phyloP scores from a whole-genome alignment of 2,329 filamentous ascomycete genomes.

The Podosphaera xanthii region DNA sequence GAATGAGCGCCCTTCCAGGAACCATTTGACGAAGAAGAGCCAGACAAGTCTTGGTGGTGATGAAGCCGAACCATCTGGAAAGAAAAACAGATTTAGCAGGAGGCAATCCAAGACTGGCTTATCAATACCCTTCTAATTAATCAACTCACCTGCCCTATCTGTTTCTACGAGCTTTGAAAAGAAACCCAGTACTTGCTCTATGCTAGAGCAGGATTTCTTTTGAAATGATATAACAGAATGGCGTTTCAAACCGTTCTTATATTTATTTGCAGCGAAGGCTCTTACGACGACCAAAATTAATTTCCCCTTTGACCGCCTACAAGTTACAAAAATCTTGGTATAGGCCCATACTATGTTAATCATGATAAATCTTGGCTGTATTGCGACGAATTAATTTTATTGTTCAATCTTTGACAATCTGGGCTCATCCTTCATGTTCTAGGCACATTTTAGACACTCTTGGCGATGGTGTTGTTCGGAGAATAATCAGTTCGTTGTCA shows the following conservation, averaged over 20 bases:
- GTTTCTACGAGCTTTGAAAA: background rate
- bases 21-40: slow-evolving; percentile 37
- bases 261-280: background rate
- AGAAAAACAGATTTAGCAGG: slow-evolving; percentile 58
- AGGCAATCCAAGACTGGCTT: slow-evolving; percentile 87
- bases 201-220: background rate
- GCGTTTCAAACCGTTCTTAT: background rate
- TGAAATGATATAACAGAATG: background rate
- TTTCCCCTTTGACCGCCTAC: background rate
- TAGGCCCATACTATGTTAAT: background rate
- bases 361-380: background rate
- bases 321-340: background rate
- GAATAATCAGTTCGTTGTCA: background rate
- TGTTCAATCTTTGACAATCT: background rate
- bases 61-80: slow-evolving; percentile 17
- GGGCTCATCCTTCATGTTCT: background rate
- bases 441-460: background rate
- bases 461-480: background rate
- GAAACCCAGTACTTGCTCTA: background rate
- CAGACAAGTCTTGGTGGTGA: slow-evolving; percentile 28
- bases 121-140: slow-evolving; percentile 51
- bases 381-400: background rate
- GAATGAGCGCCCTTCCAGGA: slow-evolving; percentile 30
- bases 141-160: background rate
- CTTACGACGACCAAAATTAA: background rate